These are phyloP conservation scores for Lodderomyces pseudojiufengensis DNA, from an alignment of 1,139 yeast genomes.

Conservation along the genomic window DNA sequence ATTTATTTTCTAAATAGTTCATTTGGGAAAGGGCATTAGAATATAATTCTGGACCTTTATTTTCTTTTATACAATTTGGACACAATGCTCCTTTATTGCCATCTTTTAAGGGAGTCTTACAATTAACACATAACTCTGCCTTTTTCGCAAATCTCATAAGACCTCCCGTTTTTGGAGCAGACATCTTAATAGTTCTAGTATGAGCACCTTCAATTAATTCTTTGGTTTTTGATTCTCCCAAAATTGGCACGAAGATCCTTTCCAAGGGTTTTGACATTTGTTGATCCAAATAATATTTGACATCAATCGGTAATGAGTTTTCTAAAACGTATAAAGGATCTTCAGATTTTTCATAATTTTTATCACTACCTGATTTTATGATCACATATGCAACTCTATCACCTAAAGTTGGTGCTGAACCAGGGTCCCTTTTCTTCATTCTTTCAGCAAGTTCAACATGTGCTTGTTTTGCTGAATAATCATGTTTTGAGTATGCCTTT, in stretches of 20 bases:
- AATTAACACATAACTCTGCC: conserved; percentile 82
- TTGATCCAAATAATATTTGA: conserved; percentile 88
- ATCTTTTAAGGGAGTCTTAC: conserved; percentile 73
- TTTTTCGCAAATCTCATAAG: conserved; percentile 89
- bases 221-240: conserved; percentile 81
- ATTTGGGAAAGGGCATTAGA: conserved; percentile 75
- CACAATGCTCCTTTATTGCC: conserved; percentile 77
- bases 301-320: conserved; percentile 89
- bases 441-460: conserved; percentile 95
- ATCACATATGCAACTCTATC: conserved; percentile 98
- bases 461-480: conserved; percentile 94
- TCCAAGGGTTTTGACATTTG: conserved; percentile 90
- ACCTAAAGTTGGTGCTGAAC: conserved; percentile 94
- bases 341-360: conserved; percentile 92
- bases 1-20: conserved; percentile 76
- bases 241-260: conserved; percentile 91
- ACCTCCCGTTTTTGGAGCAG: conserved; percentile 69
- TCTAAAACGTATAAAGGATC: conserved; percentile 94
- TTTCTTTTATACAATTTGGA: conserved; percentile 67
- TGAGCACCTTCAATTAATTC: conserved; percentile 78
- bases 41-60: conserved; percentile 77
- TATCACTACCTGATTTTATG: conserved; percentile 76
- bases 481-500: conserved; percentile 84
- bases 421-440: conserved; percentile 95
- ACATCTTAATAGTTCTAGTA: conserved; percentile 71